phyloP scores from a whole-genome alignment of 139 green algal species.

The Tetratostichococcus sp. region DNA sequence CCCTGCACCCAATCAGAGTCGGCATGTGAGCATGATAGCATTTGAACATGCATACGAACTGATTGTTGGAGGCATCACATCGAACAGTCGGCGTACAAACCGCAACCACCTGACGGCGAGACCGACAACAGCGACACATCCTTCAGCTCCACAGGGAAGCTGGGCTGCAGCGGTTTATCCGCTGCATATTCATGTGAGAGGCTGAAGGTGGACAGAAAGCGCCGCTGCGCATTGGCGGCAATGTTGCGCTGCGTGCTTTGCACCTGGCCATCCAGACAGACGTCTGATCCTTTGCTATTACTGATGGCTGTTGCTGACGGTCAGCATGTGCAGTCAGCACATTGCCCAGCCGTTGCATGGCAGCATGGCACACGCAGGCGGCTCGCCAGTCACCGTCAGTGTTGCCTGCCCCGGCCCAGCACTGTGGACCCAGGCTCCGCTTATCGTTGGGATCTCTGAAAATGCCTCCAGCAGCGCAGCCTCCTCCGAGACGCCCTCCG shows the following conservation, averaged over 20 bases:
- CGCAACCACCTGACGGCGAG: constrained; percentile 64
- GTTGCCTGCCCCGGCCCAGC: neutral
- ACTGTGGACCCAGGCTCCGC: constrained; percentile 25
- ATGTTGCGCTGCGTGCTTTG: constrained; percentile 71
- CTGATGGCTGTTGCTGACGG: neutral
- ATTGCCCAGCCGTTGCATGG: neutral
- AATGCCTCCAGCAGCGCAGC: constrained; percentile 37
- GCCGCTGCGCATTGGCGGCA: constrained; percentile 60
- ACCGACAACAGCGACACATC: constrained; percentile 33
- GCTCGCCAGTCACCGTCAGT: neutral
- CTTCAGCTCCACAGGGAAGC: constrained; percentile 46
- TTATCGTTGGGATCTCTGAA: constrained; percentile 32
- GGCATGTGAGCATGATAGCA: too few relatives aligned
- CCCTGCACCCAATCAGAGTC: neutral
- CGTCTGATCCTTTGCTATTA: too few relatives aligned
- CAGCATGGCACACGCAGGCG: too few relatives aligned
- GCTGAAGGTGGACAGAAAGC: constrained; percentile 40
- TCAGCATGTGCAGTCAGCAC: neutral
- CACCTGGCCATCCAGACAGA: constrained; percentile 26
- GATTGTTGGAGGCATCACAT: too few relatives aligned
- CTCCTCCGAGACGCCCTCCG: constrained; percentile 45
- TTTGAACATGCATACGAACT: too few relatives aligned
- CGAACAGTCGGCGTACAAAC: too few relatives aligned
- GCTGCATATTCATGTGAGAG: constrained; percentile 10
- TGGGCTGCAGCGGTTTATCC: neutral